These are phyloP conservation scores for Phytophthora colocasiae DNA, from an alignment of 352 stramenopile genomes.

Conservation along the genomic window DNA sequence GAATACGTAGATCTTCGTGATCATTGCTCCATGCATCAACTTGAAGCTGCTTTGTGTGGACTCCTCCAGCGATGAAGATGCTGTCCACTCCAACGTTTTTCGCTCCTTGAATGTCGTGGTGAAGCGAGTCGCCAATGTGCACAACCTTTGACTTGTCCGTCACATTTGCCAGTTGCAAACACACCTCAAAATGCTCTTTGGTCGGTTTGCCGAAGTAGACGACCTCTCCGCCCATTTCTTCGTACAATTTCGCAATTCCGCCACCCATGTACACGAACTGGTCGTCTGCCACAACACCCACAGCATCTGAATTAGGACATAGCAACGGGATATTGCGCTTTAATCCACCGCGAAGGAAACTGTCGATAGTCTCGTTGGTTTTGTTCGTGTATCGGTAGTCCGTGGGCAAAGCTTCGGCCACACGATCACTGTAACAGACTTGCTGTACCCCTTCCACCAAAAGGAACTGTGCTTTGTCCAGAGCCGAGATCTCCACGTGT, in stretches of 20 bases:
- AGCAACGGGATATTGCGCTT: conserved; percentile 74
- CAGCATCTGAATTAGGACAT: conserved; percentile 89
- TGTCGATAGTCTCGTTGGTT: conserved; percentile 41
- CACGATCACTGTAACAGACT: conserved; percentile 54
- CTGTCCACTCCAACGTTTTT: conserved; percentile 53
- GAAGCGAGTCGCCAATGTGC: conserved; percentile 72
- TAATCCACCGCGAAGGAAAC: conserved; percentile 57
- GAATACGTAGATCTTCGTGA: conserved; percentile 33
- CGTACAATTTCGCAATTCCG: conserved; percentile 86
- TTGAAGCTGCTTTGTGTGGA: conserved; percentile 64
- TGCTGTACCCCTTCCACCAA: conserved; percentile 64
- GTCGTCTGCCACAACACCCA: conserved; percentile 70
- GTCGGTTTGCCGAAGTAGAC: conserved; percentile 88
- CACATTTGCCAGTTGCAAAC: conserved; percentile 44
- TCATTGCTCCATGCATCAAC: conserved; percentile 38
- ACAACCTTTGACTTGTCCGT: conserved; percentile 48
- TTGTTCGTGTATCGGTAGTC: conserved; percentile 54
- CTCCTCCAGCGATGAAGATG: conserved; percentile 64
- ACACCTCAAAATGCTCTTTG: conserved; percentile 77
- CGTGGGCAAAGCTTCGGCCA: conserved; percentile 37
- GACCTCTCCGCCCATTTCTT: conserved; percentile 71
- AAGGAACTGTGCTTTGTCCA: conserved; percentile 59
- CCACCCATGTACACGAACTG: conserved; percentile 64
- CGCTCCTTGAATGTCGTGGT: conserved; percentile 71
- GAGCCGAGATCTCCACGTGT: conserved; percentile 43